Evolutionary conservation across 148 eudicot genomes (phyloP).

Genomic region (Euryodendron excelsum): DNA sequence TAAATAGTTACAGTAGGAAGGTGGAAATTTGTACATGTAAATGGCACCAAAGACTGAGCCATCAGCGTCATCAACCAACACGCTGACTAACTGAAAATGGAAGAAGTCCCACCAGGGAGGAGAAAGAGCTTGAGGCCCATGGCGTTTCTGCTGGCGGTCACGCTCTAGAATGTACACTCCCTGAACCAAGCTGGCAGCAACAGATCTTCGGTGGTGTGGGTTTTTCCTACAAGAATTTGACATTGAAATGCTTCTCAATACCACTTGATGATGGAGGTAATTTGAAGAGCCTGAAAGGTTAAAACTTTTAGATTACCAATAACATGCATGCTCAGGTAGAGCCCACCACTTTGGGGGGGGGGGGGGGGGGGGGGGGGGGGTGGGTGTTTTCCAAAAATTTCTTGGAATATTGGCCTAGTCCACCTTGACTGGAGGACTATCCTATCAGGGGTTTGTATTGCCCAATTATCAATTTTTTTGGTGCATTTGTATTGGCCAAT

Average conservation of each 20-base stretch:
- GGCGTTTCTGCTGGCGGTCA: conserved; percentile 56
- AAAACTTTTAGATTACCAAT: not conserved
- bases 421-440: not conserved
- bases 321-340: not conserved
- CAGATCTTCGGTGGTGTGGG: conserved; percentile 43
- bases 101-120: conserved; percentile 77
- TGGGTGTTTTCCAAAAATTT: not conserved
- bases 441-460: not conserved
- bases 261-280: not conserved
- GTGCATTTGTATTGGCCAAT: not conserved
- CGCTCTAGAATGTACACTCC: conserved; percentile 71
- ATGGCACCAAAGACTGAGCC: conserved; percentile 64
- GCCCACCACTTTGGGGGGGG: not conserved
- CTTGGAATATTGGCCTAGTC: not conserved
- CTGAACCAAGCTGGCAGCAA: conserved; percentile 78
- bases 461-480: not conserved
- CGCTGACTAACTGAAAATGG: conserved; percentile 42
- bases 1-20: conserved; percentile 4
- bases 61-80: conserved; percentile 48
- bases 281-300: not conserved
- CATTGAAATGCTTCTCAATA: not conserved
- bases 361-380: too few relatives aligned
- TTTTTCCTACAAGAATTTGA: conserved; percentile 36
- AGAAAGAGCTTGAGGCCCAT: conserved; percentile 53
- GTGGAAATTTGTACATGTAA: conserved; percentile 40